A percentile compares a stretch with the other conserved stretches of the same genome.
phyloP scores from a whole-genome alignment of 2,329 filamentous ascomycete genomes.

The Fusarium clavum region DNA sequence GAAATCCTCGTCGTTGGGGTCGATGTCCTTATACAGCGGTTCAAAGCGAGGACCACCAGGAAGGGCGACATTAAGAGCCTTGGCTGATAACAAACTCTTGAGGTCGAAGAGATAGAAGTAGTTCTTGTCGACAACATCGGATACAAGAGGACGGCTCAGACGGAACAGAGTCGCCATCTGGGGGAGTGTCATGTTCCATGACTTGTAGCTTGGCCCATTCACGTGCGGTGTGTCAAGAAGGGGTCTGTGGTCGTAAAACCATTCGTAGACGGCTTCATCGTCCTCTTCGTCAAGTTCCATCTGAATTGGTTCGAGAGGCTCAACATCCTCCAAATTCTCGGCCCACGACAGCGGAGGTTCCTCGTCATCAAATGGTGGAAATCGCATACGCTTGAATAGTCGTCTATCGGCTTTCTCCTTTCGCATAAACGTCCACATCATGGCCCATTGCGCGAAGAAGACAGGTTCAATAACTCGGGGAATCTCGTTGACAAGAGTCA shows the following conservation, averaged over 20 bases:
- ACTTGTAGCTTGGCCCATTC: conserved; percentile 96
- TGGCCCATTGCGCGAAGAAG: conserved; percentile 98
- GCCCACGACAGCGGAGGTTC: conserved; percentile 98
- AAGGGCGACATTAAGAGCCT: conserved; percentile 95
- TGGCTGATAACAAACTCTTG: conserved; percentile 94
- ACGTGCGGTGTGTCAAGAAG: conserved; percentile 92
- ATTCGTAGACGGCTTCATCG: conserved; percentile 90
- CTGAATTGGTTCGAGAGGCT: conserved; percentile 96
- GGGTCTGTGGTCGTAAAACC: conserved; percentile 96
- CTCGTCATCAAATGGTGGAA: conserved; percentile 98
- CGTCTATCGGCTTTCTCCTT: conserved; percentile 96
- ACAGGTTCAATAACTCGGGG: conserved; percentile 97
- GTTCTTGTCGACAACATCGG: conserved; percentile 93
- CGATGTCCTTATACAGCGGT: conserved; percentile 97
- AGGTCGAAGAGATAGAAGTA: conserved; percentile 98
- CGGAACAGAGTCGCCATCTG: conserved; percentile 98
- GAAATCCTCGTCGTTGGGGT: conserved; percentile 98
- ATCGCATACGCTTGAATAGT: conserved; percentile 98
- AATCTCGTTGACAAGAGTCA: conserved; percentile 96
- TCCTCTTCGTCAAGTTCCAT: conserved; percentile 97
- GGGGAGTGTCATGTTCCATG: conserved; percentile 90
- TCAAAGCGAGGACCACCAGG: conserved; percentile 98
- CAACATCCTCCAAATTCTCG: conserved; percentile 98
- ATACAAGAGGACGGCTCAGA: conserved; percentile 88
- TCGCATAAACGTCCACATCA: conserved; percentile 99